Evolutionary conservation across 148 eudicot species (phyloP).

Genomic region (Gaultheria prostrata): DNA sequence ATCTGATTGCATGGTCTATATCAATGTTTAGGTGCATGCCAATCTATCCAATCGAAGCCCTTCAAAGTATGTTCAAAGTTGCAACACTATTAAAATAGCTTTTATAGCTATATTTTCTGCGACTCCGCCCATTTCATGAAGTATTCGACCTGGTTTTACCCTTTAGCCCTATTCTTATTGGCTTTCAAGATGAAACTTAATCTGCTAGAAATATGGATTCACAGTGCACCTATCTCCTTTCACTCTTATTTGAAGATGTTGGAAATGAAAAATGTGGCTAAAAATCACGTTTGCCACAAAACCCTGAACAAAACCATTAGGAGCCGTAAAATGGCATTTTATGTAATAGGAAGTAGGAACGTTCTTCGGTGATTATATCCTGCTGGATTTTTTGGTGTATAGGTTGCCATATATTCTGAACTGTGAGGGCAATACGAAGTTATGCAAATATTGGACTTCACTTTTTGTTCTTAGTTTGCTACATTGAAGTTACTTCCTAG

Average conservation of each 20-base stretch:
- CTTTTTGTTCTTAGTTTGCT: neutral
- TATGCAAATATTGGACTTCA: neutral
- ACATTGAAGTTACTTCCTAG: neutral
- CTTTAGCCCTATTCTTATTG: neutral
- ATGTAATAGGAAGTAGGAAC: neutral
- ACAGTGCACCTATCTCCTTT: neutral
- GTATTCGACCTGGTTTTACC: no score
- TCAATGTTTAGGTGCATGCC: neutral
- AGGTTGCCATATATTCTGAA: neutral
- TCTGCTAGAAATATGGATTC: neutral
- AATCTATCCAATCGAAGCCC: neutral
- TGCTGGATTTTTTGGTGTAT: neutral
- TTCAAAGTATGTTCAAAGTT: neutral
- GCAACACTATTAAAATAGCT: no score
- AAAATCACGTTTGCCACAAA: neutral
- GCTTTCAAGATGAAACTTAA: neutral
- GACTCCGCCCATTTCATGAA: no score
- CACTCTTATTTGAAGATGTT: neutral
- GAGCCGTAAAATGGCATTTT: neutral
- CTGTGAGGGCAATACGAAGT: neutral
- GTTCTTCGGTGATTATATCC: neutral
- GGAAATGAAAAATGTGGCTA: neutral
- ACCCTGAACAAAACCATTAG: neutral
- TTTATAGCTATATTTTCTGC: no score
- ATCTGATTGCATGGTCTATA: neutral